Evolutionary conservation across 139 green algal genomes (phyloP), one percentile per base, ranked within the genome.

Genomic region (Chlamydomonas sp.): DNA sequence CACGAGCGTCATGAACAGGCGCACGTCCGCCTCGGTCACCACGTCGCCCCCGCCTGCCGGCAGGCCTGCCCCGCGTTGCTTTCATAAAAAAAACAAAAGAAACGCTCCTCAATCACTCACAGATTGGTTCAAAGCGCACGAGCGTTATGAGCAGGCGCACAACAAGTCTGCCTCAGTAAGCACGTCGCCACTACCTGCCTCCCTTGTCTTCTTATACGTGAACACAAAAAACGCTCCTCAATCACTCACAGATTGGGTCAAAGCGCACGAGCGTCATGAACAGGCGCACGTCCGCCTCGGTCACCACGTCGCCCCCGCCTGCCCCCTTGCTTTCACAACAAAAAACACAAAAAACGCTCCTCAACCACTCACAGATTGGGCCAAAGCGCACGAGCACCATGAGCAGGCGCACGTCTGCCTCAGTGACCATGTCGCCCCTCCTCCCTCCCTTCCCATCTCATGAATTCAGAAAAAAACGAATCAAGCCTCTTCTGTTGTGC

Each of bases 151-250:
- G 98, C 31, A 98, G 80, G 3, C 94, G 81, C 35, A 98, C 74
- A n/a, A n/a, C n/a, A n/a, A n/a, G 72, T 99, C 94, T 1, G 90
- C 90, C 71, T 97, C 91, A 6, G 94, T 99, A 22, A 99, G 71
- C n/a, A 36, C 28, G 67, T 88, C 70, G 24, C 93, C 93, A 0
- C 77, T 78, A 5, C n/a, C n/a, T n/a, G n/a, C n/a, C n/a, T n/a
- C n/a, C n/a, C n/a, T n/a, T n/a, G n/a, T n/a, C n/a, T n/a, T n/a
- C n/a, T n/a, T n/a, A n/a, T n/a, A n/a, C n/a, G n/a, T n/a, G n/a
- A n/a, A n/a, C n/a, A n/a, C n/a, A n/a, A n/a, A n/a, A n/a, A n/a
- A n/a, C n/a, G n/a, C n/a, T n/a, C n/a, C n/a, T n/a, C n/a, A n/a
- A n/a, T n/a, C n/a, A n/a, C n/a, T n/a, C 79, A 69, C 92, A 79